Evolutionary conservation across 176 grass and related monocot genomes (phyloP), one percentile per base, ranked within the genome.

Genomic region (Ampelocalamus luodianensis): DNA sequence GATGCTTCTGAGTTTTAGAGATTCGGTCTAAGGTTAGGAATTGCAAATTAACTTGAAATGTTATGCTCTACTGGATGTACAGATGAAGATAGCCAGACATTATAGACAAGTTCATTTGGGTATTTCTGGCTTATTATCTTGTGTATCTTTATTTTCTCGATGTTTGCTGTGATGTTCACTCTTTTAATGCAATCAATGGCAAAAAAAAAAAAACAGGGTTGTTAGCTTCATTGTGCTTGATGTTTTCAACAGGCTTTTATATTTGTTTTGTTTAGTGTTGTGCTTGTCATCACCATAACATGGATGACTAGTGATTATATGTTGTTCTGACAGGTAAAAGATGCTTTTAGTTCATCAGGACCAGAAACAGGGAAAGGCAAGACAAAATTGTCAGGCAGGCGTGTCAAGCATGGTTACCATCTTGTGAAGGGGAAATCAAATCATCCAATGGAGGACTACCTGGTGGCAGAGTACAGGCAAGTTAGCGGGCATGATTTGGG

Each of bases 391-490:
- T 91, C 91, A 71, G 96, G 91, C 26, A 92, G 48, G 70, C 51
- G 61, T 77, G 80, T 98, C 22, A 93, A 73, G 76, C 89, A 98
- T 76, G 96, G 93, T 65, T 98, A 95, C 83, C 91, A 95, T 80
- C 82, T 98, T 65, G 89, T 98, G 27, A 93, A 98, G 72, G 96
- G 96, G 36, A 98, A 98, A 88, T 94, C 93, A 27, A 89, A 83
- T 82, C 96, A 94, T 83, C 93, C 91, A 50, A 95, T 98, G 96
- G 93, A 95, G 81, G 96, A 98, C 72, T 95, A 92, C 78, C 78
- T 95, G 58, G 89, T 94, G 62, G 96, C 93, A 38, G 96, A 98
- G 74, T 98, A 91, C 80, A 81, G 89, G 80, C 90, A 91, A 90
- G 88, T 95, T 60, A 59, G 60, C 16, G 72, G 94, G 3, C 61